A percentile compares a stretch with the other conserved stretches of the same genome.
These are phyloP conservation scores for Claviceps monticola DNA, from an alignment of 2,329 filamentous ascomycete genomes.

Conservation along the genomic window DNA sequence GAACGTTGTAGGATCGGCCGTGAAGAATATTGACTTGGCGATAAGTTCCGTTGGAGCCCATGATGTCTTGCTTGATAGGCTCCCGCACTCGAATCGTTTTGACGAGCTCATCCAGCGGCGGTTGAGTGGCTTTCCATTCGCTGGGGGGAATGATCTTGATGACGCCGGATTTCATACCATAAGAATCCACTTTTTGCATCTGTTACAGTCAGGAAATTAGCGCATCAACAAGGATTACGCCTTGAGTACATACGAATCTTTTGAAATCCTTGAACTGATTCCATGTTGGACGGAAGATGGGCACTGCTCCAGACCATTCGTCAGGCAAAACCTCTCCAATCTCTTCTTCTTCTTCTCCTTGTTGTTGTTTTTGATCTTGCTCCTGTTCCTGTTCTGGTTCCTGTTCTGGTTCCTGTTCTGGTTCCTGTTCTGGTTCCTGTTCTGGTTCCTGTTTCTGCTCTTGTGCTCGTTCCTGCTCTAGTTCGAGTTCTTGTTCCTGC, in stretches of 20 bases:
- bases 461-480: constrained; percentile 4
- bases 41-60: constrained; percentile 88
- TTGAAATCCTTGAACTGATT: constrained; percentile 89
- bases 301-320: constrained; percentile 82
- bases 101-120: constrained; percentile 67
- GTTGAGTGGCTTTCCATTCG: constrained; percentile 80
- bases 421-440: constrained; percentile 15
- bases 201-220: constrained; percentile 16
- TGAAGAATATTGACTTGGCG: constrained; percentile 96
- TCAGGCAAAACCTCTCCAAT: constrained; percentile 71
- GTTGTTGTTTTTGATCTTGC: constrained; percentile 13
- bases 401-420: not conserved
- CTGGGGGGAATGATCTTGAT: constrained; percentile 87
- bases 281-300: constrained; percentile 93
- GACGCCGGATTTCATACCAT: constrained; percentile 95
- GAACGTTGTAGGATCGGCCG: constrained; percentile 88
- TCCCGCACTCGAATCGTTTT: constrained; percentile 91
- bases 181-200: constrained; percentile 75
- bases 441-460: constrained; percentile 10
- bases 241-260: constrained; percentile 52
- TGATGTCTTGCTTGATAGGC: constrained; percentile 96
- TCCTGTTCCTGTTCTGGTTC: not conserved
- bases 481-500: constrained; percentile 7
- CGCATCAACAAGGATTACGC: constrained; percentile 11
- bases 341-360: constrained; percentile 30